Conservation (phyloP, 345 rosid species). For the Kandelia obovata region DNA sequence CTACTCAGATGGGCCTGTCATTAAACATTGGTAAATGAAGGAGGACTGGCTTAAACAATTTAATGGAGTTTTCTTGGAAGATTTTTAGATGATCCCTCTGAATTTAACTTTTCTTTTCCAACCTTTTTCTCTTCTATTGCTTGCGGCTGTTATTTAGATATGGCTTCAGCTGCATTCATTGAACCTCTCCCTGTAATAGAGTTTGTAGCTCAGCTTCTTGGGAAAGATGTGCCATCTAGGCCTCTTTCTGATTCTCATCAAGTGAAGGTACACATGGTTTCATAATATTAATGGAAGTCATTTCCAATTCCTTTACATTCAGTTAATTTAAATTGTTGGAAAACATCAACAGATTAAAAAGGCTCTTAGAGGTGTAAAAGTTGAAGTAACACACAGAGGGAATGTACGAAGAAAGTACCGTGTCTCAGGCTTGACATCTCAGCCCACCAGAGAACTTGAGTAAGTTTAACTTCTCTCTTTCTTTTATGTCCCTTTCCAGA, state of each 20-base stretch:
- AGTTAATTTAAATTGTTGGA: constrained; percentile 2
- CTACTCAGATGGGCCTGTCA: constrained; percentile 97
- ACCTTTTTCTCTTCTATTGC: background rate
- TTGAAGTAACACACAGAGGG: constrained; percentile 94
- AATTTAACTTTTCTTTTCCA: too few relatives aligned
- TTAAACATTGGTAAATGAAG: constrained; percentile 70
- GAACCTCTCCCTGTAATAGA: constrained; percentile 98
- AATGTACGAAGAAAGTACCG: constrained; percentile 91
- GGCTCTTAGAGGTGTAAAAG: constrained; percentile 95
- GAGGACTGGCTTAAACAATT: background rate
- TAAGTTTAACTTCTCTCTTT: constrained; percentile 30
- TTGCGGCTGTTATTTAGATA: constrained; percentile 41
- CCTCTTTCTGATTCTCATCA: constrained; percentile 90
- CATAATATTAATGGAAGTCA: background rate
- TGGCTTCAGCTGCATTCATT: constrained; percentile 97
- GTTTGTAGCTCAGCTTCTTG: constrained; percentile 86
- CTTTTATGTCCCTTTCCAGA: background rate
- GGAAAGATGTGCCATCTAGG: constrained; percentile 67
- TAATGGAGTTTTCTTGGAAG: background rate
- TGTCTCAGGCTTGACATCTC: constrained; percentile 96
- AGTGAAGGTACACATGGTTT: constrained; percentile 55
- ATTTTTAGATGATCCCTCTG: background rate
- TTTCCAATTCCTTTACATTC: constrained; percentile 10
- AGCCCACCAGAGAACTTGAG: constrained; percentile 95
- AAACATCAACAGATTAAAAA: constrained; percentile 61